Conservation (phyloP, 495 filamentous ascomycete species). For the Aspergillus campestris region DNA sequence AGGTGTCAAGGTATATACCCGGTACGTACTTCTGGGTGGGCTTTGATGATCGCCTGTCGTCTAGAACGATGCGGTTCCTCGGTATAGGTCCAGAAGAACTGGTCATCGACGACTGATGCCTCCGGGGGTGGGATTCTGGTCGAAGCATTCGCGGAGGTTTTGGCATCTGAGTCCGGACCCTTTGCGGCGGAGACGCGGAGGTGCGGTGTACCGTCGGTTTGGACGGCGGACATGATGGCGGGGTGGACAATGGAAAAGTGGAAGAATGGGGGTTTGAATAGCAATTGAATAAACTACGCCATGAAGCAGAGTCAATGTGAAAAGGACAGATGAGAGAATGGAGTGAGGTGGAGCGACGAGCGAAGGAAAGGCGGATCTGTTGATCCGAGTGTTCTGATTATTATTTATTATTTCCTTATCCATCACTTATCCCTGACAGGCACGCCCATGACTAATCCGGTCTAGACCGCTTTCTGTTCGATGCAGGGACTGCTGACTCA, state of each 20-base stretch:
- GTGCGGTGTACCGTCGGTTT: slow-evolving; percentile 28
- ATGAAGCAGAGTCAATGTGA: slow-evolving; percentile 13
- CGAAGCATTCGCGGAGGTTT: slow-evolving; percentile 12
- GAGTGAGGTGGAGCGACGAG: too few relatives aligned
- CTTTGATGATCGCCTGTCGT: slow-evolving; percentile 91
- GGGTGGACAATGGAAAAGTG: slow-evolving; percentile 1
- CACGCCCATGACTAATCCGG: too few relatives aligned
- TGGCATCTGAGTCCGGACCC: slow-evolving; percentile 8
- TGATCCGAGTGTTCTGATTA: too few relatives aligned
- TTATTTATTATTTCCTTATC: too few relatives aligned
- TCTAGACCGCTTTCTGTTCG: too few relatives aligned
- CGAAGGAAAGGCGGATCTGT: too few relatives aligned
- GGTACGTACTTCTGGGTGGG: slow-evolving; percentile 77
- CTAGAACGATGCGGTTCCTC: slow-evolving; percentile 94
- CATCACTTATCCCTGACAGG: too few relatives aligned
- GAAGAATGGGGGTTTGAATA: not conserved
- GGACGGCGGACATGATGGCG: slow-evolving; percentile 23
- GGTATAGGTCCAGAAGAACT: slow-evolving; percentile 91
- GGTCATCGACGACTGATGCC: slow-evolving; percentile 35
- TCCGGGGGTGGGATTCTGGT: slow-evolving; percentile 27
- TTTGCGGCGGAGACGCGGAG: slow-evolving; percentile 32
- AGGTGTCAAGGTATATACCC: not conserved
- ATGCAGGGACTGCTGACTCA: too few relatives aligned
- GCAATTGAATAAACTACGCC: slow-evolving; percentile 7
- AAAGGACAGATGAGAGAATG: slow-evolving; percentile 1